Evolutionary conservation across 73 alveolate species (phyloP).

Genomic region (Breviolum minutum): DNA sequence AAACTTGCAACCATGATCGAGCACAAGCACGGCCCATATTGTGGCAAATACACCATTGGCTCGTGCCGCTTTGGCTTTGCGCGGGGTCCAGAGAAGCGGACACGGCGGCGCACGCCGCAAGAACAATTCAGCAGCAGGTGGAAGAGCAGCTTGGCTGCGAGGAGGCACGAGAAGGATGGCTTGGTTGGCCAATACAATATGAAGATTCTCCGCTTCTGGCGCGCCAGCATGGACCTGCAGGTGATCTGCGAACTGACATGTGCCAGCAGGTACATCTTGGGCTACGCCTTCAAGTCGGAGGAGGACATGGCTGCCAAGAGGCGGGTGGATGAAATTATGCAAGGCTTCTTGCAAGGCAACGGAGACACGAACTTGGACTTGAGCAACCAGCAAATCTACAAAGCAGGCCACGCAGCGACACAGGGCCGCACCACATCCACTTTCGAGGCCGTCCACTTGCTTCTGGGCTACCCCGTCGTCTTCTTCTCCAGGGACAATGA

Average conservation of each 20-base stretch:
- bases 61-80: too few species aligned
- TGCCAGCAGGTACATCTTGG: constrained; percentile 4
- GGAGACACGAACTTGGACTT: background rate
- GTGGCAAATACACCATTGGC: background rate
- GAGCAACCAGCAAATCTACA: background rate
- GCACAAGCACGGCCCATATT: background rate
- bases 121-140: too few species aligned
- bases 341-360: background rate
- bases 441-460: background rate
- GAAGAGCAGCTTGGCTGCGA: background rate
- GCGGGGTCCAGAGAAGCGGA: background rate
- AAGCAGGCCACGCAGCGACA: constrained; percentile 23
- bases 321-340: background rate
- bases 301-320: constrained; percentile 10
- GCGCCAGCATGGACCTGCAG: constrained; percentile 49
- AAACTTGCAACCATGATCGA: background rate
- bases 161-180: background rate
- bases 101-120: background rate
- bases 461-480: background rate
- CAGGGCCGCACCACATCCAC: constrained; percentile 47
- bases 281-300: constrained; percentile 44
- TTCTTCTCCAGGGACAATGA: constrained; percentile 23
- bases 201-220: background rate
- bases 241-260: background rate
- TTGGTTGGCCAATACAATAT: constrained; percentile 20